These are phyloP conservation scores for Penicillium samsonianum DNA, from an alignment of 495 filamentous ascomycete genomes.

Conservation along the genomic window DNA sequence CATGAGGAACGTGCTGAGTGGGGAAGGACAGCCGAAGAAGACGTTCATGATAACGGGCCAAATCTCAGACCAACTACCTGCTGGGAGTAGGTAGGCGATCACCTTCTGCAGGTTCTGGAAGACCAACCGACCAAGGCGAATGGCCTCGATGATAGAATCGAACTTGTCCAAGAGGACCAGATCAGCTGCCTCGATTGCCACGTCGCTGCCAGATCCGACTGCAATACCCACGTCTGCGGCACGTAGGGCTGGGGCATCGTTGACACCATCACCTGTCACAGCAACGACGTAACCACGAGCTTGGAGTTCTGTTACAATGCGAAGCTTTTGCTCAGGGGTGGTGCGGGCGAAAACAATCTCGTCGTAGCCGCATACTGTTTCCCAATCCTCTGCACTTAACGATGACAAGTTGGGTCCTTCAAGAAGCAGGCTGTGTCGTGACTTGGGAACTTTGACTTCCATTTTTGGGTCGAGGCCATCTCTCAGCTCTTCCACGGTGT, in stretches of 20 bases:
- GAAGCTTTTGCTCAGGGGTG: constrained; percentile 74
- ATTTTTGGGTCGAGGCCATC: constrained; percentile 10
- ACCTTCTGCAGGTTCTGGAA: constrained; percentile 62
- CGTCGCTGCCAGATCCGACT: constrained; percentile 59
- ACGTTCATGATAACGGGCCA: constrained; percentile 75
- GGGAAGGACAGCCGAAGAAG: constrained; percentile 67
- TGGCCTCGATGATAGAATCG: constrained; percentile 65
- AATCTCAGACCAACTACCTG: constrained; percentile 71
- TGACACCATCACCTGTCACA: constrained; percentile 72
- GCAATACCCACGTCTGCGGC: constrained; percentile 68
- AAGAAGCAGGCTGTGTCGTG: constrained; percentile 37
- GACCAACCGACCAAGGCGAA: constrained; percentile 58
- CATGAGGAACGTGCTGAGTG: constrained; percentile 70
- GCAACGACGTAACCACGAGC: constrained; percentile 65
- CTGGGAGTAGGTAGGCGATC: constrained; percentile 60
- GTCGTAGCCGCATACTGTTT: constrained; percentile 55
- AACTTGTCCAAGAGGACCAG: constrained; percentile 78
- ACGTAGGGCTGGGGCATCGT: constrained; percentile 67
- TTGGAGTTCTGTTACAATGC: constrained; percentile 70
- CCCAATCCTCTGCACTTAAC: constrained; percentile 59
- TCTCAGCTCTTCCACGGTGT: constrained; percentile 34
- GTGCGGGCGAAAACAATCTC: constrained; percentile 74
- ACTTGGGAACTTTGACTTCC: constrained; percentile 12
- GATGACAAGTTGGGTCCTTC: constrained; percentile 58
- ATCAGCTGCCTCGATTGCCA: constrained; percentile 80